Evolutionary conservation across 192 early-diverging fungal species (phyloP), one percentile per base, ranked within the genome.

Genomic region (Backusella mclennaniae): DNA sequence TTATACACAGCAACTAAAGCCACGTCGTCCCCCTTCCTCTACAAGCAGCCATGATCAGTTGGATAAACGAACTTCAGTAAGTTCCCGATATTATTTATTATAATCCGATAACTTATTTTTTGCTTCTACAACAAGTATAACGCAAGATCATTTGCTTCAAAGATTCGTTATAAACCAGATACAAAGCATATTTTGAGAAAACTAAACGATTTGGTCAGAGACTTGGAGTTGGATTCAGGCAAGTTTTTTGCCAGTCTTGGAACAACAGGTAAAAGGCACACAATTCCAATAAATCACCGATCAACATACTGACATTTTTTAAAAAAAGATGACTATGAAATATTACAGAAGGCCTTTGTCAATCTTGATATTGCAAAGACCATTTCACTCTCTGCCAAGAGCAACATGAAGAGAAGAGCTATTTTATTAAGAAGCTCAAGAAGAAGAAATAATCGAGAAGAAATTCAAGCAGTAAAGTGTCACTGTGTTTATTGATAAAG

Each of bases 281-380:
- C 38, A 39, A 33, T 0, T 33, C 33, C 38, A n/a, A 71, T n/a
- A 71, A 44, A 38, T 23, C 5, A 52, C 26, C 38, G 46, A 52
- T 35, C 42, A 44, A 17, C 19, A 14, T 23, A 38, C 11, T 26
- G 46, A 42, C 23, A 29, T 6, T 6, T n/a, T 4, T 36, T 9
- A 66, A 19, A 11, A 49, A 35, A 26, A 81, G 80, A 81, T 63
- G 76, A 81, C 26, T 67, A 74, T 19, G 76, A 81, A 52, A 69
- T 68, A 12, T 39, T 81, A 17, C 80, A 81, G 67, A 76, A 81
- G 39, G 80, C 80, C 6, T 81, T 69, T 75, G 80, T 81, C 59
- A 56, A 81, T 33, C 52, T 81, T 9, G 80, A 81, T 39, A 71
- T 81, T 14, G 75, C 80, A 6, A 77, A 77, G 49, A 81, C 80